Evolutionary conservation across 2,329 filamentous ascomycete genomes (phyloP).

Genomic region (Dryadomyces sulphureus): DNA sequence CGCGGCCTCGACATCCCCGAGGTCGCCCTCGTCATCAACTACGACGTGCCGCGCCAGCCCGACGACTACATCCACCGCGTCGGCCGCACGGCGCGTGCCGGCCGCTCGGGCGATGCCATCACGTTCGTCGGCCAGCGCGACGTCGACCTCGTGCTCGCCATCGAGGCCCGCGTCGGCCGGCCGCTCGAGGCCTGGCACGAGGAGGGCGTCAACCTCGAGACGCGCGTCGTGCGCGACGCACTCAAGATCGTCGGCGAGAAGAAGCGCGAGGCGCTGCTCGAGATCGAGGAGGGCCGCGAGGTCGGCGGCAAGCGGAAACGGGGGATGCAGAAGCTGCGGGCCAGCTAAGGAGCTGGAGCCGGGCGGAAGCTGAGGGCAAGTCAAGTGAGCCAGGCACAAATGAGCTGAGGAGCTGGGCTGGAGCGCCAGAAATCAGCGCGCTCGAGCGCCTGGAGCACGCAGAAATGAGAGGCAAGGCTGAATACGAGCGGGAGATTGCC

Average conservation of each 20-base stretch:
- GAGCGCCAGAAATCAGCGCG: no score
- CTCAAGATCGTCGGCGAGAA: conserved; percentile 89
- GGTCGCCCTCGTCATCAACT: conserved; percentile 83
- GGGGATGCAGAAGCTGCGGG: conserved; percentile 38
- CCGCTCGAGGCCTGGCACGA: conserved; percentile 76
- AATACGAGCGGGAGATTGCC: no score
- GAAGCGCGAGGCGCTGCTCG: conserved; percentile 79
- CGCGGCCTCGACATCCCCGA: conserved; percentile 91
- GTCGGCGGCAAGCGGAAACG: conserved; percentile 71
- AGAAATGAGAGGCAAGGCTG: no score
- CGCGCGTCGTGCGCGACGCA: conserved; percentile 67
- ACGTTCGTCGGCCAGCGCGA: conserved; percentile 89
- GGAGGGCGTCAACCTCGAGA: conserved; percentile 89
- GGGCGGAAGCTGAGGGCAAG: no score
- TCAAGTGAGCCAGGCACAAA: no score
- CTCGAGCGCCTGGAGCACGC: no score
- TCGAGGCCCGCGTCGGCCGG: conserved; percentile 68
- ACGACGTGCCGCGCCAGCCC: conserved; percentile 87
- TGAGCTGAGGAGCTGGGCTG: neutral
- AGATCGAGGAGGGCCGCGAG: conserved; percentile 85
- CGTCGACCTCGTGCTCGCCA: conserved; percentile 77
- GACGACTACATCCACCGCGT: conserved; percentile 97
- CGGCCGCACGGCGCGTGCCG: conserved; percentile 86
- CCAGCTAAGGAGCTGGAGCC: no score
- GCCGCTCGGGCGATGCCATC: conserved; percentile 65